Conservation (phyloP, 192 early-diverging fungal species). For the Phycomyces blakesleeanus region DNA sequence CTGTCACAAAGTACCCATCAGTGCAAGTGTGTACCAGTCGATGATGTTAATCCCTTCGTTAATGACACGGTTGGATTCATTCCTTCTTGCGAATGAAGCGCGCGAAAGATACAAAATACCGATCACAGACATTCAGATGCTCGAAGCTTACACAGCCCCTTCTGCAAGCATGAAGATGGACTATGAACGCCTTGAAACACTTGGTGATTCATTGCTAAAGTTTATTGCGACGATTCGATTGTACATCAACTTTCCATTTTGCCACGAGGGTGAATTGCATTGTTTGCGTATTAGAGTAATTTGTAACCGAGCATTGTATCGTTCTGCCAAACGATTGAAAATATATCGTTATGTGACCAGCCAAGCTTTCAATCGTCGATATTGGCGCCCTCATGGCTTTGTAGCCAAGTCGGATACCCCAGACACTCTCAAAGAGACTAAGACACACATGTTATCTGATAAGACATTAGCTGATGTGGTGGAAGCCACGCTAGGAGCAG, state of each 20-base stretch:
- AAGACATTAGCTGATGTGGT: slow-evolving; percentile 85
- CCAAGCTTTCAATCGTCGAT: slow-evolving; percentile 55
- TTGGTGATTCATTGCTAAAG: slow-evolving; percentile 88
- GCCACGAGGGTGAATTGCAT: slow-evolving; percentile 81
- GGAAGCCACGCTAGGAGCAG: slow-evolving; percentile 79
- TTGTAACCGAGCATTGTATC: slow-evolving; percentile 70
- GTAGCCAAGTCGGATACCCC: slow-evolving; percentile 20
- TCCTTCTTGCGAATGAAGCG: slow-evolving; percentile 49
- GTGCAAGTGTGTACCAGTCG: slow-evolving; percentile 40
- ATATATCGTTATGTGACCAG: slow-evolving; percentile 61
- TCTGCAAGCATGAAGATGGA: slow-evolving; percentile 62
- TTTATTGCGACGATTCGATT: slow-evolving; percentile 66
- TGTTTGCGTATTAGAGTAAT: slow-evolving; percentile 65
- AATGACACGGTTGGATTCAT: slow-evolving; percentile 54
- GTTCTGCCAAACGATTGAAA: slow-evolving; percentile 44
- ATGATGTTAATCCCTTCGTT: slow-evolving; percentile 59
- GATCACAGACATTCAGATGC: slow-evolving; percentile 41
- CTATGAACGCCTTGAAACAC: slow-evolving; percentile 86
- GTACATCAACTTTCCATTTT: slow-evolving; percentile 69
- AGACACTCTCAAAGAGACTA: slow-evolving; percentile 17
- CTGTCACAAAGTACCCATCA: slow-evolving; percentile 31
- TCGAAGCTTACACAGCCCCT: slow-evolving; percentile 72
- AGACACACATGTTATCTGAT: slow-evolving; percentile 59
- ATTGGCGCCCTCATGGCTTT: slow-evolving; percentile 51
- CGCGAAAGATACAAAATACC: slow-evolving; percentile 35